phyloP scores from a whole-genome alignment of 768 basidiomycete genomes.

The Mycena olivaceomarginata region DNA sequence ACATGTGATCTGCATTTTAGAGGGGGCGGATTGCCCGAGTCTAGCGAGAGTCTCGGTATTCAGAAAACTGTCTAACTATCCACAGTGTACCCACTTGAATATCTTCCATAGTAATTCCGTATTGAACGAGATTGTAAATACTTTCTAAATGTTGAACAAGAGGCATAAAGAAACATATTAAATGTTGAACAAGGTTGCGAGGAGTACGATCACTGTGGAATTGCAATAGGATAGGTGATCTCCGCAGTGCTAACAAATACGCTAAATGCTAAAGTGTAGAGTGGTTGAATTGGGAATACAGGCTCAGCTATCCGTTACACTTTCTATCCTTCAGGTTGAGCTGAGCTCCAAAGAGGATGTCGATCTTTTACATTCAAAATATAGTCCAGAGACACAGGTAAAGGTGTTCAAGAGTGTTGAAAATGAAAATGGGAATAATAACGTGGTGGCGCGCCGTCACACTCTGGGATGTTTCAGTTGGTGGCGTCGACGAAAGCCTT shows the following conservation, averaged over 20 bases:
- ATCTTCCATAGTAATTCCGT: too few species aligned
- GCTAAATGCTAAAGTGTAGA: constrained; percentile 14
- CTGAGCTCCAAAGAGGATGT: constrained; percentile 3
- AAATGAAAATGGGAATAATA: constrained; percentile 31
- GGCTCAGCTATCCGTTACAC: constrained; percentile 28
- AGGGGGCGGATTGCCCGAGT: too few species aligned
- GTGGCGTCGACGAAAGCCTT: constrained; percentile 22
- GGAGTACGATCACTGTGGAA: too few species aligned
- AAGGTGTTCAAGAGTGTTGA: not conserved
- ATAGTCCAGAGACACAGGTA: not conserved
- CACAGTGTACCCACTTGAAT: too few species aligned
- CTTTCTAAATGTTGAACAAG: too few species aligned
- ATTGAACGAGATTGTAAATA: too few species aligned
- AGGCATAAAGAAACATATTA: too few species aligned
- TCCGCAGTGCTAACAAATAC: not conserved
- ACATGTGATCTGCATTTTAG: too few species aligned
- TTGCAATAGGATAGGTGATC: too few species aligned
- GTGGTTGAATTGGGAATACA: constrained; percentile 8
- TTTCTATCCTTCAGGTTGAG: constrained; percentile 21
- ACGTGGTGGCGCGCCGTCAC: constrained; percentile 23
- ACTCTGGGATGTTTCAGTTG: constrained; percentile 19
- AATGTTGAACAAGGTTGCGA: too few species aligned
- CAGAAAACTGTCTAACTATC: too few species aligned
- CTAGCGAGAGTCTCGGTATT: too few species aligned
- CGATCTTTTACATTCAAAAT: not conserved